These are phyloP conservation scores for Thermoascus crustaceus DNA, from an alignment of 2,329 filamentous ascomycete species.

Conservation along the genomic window DNA sequence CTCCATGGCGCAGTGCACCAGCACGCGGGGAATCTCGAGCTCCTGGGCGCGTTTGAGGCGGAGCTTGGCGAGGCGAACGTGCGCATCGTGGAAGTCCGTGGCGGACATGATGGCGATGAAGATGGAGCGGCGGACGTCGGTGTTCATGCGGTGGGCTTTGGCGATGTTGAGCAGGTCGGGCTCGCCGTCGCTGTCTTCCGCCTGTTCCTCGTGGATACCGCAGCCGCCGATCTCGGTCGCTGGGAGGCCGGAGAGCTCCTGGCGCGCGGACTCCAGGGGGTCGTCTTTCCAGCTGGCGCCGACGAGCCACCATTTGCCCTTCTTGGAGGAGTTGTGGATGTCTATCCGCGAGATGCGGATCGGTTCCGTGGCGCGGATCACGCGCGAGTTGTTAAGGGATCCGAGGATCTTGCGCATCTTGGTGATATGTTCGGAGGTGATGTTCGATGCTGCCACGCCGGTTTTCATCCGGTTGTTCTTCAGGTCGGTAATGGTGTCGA, in stretches of 20 bases:
- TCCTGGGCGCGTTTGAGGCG: conserved; percentile 79
- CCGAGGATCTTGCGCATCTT: conserved; percentile 85
- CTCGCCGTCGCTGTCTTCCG: conserved; percentile 28
- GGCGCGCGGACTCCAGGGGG: conserved; percentile 27
- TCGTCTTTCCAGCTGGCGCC: conserved; percentile 74
- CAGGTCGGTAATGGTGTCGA: conserved; percentile 87
- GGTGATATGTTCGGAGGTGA: conserved; percentile 72
- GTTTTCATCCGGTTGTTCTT: conserved; percentile 90
- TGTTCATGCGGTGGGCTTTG: conserved; percentile 75
- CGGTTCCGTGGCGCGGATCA: conserved; percentile 67
- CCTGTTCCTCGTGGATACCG: conserved; percentile 4
- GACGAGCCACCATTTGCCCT: conserved; percentile 97
- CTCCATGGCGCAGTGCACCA: conserved; percentile 77
- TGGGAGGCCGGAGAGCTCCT: conserved; percentile 20
- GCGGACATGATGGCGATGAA: conserved; percentile 87
- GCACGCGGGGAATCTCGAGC: conserved; percentile 75
- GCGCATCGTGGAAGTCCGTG: conserved; percentile 73
- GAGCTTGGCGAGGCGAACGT: conserved; percentile 69
- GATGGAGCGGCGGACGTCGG: conserved; percentile 77
- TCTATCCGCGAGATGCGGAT: conserved; percentile 74
- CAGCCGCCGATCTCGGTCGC: background rate
- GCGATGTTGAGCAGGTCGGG: conserved; percentile 68
- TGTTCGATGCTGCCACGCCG: conserved; percentile 58
- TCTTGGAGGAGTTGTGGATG: conserved; percentile 72
- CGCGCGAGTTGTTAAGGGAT: conserved; percentile 57